phyloP scores from a whole-genome alignment of 768 basidiomycete genomes.

The Phanerochaete sordida region DNA sequence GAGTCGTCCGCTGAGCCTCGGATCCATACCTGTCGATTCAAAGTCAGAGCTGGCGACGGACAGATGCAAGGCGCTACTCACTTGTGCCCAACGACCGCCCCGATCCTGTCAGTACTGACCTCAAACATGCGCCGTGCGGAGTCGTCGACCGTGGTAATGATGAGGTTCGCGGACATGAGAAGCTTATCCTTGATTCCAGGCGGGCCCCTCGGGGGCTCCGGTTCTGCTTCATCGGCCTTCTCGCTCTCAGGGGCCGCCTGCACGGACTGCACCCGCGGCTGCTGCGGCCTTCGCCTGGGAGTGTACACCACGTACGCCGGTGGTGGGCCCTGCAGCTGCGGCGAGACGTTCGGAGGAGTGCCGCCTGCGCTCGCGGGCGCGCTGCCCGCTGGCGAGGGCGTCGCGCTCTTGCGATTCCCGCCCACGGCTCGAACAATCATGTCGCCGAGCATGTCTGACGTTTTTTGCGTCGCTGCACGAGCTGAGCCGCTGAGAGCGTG shows the following conservation, averaged over 20 bases:
- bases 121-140: slow-evolving; percentile 52
- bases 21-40: slow-evolving; percentile 47
- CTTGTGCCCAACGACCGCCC: slow-evolving; percentile 54
- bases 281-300: slow-evolving; percentile 2
- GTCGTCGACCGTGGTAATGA: slow-evolving; percentile 61
- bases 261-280: background rate
- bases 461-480: slow-evolving; percentile 61
- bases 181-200: slow-evolving; percentile 45
- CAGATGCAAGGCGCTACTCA: slow-evolving; percentile 16
- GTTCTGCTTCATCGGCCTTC: background rate
- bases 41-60: background rate
- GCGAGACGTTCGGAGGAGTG: background rate
- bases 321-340: slow-evolving; percentile 1
- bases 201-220: slow-evolving; percentile 1
- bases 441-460: slow-evolving; percentile 54
- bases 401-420: slow-evolving; percentile 29
- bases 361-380: background rate
- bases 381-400: background rate
- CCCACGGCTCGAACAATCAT: slow-evolving; percentile 59
- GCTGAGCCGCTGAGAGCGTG: slow-evolving; percentile 66
- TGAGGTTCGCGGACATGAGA: slow-evolving; percentile 61
- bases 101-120: slow-evolving; percentile 43
- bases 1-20: slow-evolving; percentile 56
- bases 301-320: slow-evolving; percentile 10
- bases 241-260: background rate